phyloP scores from a whole-genome alignment of 2,329 filamentous ascomycete species.

The Curvularia eragrostidis region DNA sequence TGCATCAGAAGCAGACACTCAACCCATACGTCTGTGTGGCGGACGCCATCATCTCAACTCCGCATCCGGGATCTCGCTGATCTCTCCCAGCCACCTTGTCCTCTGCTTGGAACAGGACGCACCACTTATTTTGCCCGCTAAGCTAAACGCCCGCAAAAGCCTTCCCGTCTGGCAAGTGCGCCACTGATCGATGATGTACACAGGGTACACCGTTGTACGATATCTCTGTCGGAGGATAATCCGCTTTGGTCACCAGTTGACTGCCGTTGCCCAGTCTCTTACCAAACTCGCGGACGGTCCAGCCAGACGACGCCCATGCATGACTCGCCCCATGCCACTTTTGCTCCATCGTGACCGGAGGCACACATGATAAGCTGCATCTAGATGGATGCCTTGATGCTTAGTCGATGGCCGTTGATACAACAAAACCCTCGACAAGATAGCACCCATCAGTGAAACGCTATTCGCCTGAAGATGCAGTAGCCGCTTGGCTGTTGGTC shows the following conservation, averaged over 20 bases:
- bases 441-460: slow-evolving; percentile 8
- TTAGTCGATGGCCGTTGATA: slow-evolving; percentile 6
- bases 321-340: slow-evolving; percentile 19
- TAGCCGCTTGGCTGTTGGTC: slow-evolving; percentile 19
- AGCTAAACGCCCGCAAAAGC: slow-evolving; percentile 43
- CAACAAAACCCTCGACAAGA: slow-evolving; percentile 13
- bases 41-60: slow-evolving; percentile 38
- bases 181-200: slow-evolving; percentile 32
- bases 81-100: slow-evolving; percentile 34
- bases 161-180: slow-evolving; percentile 44
- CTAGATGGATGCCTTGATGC: slow-evolving; percentile 5
- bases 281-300: slow-evolving; percentile 7
- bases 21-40: slow-evolving; percentile 32
- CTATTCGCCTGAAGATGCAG: slow-evolving; percentile 13
- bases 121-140: slow-evolving; percentile 41
- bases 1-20: slow-evolving; percentile 35
- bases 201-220: slow-evolving; percentile 34
- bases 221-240: slow-evolving; percentile 14
- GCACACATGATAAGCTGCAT: slow-evolving; percentile 14
- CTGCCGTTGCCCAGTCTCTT: slow-evolving; percentile 17
- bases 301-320: slow-evolving; percentile 18
- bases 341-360: slow-evolving; percentile 23
- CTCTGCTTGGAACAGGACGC: slow-evolving; percentile 36
- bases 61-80: slow-evolving; percentile 38
- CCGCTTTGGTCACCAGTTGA: slow-evolving; percentile 23